Base-by-base conservation (phyloP, 2,329 filamentous ascomycete species). In the Fusarium algeriense region DNA sequence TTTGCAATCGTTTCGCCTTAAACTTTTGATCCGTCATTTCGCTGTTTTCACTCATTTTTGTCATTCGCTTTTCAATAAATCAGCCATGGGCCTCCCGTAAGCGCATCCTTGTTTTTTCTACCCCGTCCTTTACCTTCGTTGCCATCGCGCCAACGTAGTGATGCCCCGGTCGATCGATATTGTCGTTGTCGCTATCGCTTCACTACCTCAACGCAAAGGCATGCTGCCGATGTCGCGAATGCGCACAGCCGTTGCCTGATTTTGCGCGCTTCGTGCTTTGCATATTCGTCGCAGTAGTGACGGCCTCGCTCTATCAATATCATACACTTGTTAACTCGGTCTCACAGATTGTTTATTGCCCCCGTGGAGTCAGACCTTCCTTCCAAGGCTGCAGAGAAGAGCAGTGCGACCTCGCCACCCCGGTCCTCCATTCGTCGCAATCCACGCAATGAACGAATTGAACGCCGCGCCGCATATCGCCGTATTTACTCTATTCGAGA, bases 41-140 rank as follows among this genome's bases (percentile, higher is more conserved):
- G 5, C 41, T 55, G n/a, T 61, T 64, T 58, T 53, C 38, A 20
- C 34, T 68, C 55, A 15, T 43, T 57, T 55, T 59, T 23, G 57
- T 68, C 66, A 57, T 52, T 71, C 68, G 60, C 67, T 70, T 67
- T 28, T 23, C 28, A 56, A 40, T 40, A 50, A 37, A 55, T 44
- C 60, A 73, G 75, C 46, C 54, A 85, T 85, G 84, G 84, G 84
- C 76, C 83, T 85, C 54, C 84, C 83, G 84, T 85, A 82, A 84
- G 84, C 83, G 64, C 66, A 67, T 61, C 71, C 60, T 69, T 58
- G 67, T 62, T 73, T 73, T 63, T 53, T 34, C 10, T 37, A 46
- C 38, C 49, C 67, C 63, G 54, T 60, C 49, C 45, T 49, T 26
- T 56, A 54, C 45, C 62, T 52, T 65, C 41, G 38, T 69, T 58